phyloP scores from a whole-genome alignment of 345 rosid genomes.

The Eucalyptus erythrocorys region DNA sequence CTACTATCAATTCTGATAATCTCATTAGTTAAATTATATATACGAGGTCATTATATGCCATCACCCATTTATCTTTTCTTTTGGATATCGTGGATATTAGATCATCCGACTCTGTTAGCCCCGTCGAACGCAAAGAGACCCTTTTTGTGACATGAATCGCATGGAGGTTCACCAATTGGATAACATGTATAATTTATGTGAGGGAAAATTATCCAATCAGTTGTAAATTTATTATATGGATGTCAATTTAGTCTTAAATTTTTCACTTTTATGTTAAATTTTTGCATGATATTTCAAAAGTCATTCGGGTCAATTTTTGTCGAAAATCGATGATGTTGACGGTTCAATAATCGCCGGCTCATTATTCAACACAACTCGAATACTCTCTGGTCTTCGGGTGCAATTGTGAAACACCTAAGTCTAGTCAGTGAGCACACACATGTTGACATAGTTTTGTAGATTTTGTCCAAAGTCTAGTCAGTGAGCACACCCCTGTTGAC shows the following conservation, averaged over 20 bases:
- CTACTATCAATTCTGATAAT: neutral
- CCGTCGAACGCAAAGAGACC: neutral
- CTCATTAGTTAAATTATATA: neutral
- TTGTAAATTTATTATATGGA: neutral
- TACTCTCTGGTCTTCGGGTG: neutral
- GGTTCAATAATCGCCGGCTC: neutral
- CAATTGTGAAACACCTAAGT: neutral
- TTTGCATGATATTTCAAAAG: neutral
- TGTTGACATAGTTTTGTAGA: neutral
- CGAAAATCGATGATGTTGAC: too few species aligned
- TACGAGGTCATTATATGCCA: neutral
- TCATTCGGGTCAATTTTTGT: too few species aligned
- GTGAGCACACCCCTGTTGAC: too few species aligned
- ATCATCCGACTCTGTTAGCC: neutral
- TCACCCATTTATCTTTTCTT: neutral
- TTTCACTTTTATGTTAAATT: neutral
- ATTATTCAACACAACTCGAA: neutral
- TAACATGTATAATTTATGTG: neutral
- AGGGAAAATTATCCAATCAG: neutral
- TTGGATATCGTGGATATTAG: neutral
- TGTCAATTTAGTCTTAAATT: neutral
- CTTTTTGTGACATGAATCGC: neutral
- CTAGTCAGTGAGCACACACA: neutral
- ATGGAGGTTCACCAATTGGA: neutral
- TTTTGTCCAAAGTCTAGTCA: too few species aligned